A percentile compares a stretch with the other conserved stretches of the same genome.
Evolutionary conservation across 202 grass and related monocot species (phyloP).

Genomic region (Thinopyrum obtusiflorum): DNA sequence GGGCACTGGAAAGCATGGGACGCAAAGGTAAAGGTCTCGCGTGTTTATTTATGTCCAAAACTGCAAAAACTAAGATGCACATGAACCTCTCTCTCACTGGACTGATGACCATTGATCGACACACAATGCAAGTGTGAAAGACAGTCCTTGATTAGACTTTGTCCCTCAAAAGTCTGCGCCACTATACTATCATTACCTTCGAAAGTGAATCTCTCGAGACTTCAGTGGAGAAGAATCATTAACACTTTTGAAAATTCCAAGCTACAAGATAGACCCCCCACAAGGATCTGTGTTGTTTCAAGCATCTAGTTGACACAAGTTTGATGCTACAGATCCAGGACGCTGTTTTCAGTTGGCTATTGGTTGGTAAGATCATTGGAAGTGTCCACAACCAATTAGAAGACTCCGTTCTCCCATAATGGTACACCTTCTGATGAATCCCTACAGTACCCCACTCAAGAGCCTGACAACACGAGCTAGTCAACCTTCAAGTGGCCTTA

Average conservation of each 20-base stretch:
- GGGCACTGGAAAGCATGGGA: background rate
- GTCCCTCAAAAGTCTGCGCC: constrained; percentile 12
- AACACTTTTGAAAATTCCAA: constrained; percentile 41
- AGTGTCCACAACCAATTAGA: constrained; percentile 42
- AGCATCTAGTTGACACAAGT: constrained; percentile 45
- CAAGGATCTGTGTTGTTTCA: constrained; percentile 42
- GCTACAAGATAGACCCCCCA: constrained; percentile 24
- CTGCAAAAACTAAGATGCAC: background rate
- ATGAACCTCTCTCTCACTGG: background rate
- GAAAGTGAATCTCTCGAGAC: constrained; percentile 32
- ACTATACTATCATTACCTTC: constrained; percentile 38
- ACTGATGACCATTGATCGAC: background rate
- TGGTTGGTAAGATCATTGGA: constrained; percentile 42
- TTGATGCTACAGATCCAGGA: constrained; percentile 10
- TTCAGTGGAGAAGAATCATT: constrained; percentile 52
- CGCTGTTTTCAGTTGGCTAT: constrained; percentile 54
- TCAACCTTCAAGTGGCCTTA: constrained; percentile 49
- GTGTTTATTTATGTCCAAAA: constrained; percentile 5
- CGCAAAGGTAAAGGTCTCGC: background rate
- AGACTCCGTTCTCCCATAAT: constrained; percentile 36
- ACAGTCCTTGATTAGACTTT: constrained; percentile 27
- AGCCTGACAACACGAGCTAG: constrained; percentile 20
- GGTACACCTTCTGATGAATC: constrained; percentile 42
- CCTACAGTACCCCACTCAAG: constrained; percentile 36
- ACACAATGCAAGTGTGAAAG: background rate